A percentile compares a stretch with the other conserved stretches of the same genome.
Conservation (phyloP, 176 grass and related monocot species). For the Paspalum notatum region DNA sequence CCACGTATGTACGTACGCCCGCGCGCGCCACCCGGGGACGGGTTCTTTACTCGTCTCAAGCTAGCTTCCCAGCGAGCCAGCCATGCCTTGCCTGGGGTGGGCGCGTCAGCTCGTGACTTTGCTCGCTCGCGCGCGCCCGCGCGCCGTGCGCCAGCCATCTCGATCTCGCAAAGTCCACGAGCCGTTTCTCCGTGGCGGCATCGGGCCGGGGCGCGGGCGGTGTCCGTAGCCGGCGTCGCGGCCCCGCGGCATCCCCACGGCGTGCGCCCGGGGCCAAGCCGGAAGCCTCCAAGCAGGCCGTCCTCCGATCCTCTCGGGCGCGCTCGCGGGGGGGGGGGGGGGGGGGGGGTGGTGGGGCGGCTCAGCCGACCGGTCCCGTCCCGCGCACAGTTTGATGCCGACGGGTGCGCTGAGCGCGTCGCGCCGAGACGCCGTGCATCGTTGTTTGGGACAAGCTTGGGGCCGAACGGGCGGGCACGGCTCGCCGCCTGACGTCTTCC, state of each 20-base stretch:
- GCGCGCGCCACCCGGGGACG: background rate
- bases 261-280: constrained; percentile 31
- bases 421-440: constrained; percentile 37
- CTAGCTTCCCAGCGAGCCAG: background rate
- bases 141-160: background rate
- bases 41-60: constrained; percentile 22
- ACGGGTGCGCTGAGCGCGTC: background rate
- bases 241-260: constrained; percentile 38
- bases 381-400: constrained; percentile 3
- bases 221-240: constrained; percentile 53
- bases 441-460: constrained; percentile 34
- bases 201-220: constrained; percentile 19
- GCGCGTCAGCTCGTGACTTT: constrained; percentile 24
- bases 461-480: background rate
- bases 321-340: too few relatives aligned
- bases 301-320: background rate
- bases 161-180: constrained; percentile 38
- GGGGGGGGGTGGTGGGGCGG: too few relatives aligned
- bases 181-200: constrained; percentile 50
- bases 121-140: too few relatives aligned
- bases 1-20: constrained; percentile 29
- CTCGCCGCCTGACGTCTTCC: constrained; percentile 41
- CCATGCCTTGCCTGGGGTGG: background rate
- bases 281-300: constrained; percentile 37
- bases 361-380: constrained; percentile 11